A percentile compares a stretch with the other conserved stretches of the same genome.
Conservation (phyloP, 306 rosid genomes). For the Echinosophora koreensis region DNA sequence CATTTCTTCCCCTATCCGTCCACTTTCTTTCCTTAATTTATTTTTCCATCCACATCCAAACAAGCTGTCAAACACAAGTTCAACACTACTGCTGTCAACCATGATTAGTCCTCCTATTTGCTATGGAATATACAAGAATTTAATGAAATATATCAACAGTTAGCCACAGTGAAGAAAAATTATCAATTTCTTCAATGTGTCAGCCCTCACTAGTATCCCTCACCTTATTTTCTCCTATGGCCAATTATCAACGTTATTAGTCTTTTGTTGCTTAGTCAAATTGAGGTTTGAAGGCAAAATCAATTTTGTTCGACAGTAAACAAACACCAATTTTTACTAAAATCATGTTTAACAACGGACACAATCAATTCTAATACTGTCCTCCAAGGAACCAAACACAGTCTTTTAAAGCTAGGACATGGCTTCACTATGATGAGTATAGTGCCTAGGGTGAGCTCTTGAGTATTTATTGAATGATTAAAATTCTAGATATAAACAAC, state of each 20-base stretch:
- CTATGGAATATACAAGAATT: neutral
- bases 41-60: neutral
- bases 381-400: no score
- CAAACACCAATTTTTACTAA: no score
- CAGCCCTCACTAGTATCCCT: neutral
- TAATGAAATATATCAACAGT: neutral
- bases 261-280: no score
- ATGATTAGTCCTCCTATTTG: neutral
- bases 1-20: conserved; percentile 8
- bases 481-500: no score
- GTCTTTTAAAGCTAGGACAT: conserved; percentile 6
- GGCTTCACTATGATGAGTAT: neutral
- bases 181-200: neutral
- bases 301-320: no score
- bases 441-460: no score
- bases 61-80: neutral
- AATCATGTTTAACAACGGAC: no score
- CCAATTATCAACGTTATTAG: neutral
- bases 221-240: neutral
- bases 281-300: no score
- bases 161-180: neutral
- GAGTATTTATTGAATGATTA: no score
- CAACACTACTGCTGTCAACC: neutral
- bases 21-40: neutral
- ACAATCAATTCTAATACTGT: no score